Evolutionary conservation across 1,284 basidiomycete genomes (phyloP).

Genomic region (Leccinum brunneo-olivaceum): DNA sequence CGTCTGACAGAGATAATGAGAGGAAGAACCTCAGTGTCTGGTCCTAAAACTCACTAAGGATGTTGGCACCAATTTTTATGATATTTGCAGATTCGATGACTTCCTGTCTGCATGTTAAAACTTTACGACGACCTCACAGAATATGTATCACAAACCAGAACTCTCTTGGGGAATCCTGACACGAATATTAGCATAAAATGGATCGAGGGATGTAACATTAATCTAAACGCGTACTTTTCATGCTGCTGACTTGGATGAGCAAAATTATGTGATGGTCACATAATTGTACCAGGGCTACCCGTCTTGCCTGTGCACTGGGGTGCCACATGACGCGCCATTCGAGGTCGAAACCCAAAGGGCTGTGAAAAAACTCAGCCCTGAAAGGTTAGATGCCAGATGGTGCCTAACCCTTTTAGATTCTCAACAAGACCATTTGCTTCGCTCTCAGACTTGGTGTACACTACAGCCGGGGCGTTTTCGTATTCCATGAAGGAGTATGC

Average conservation of each 20-base stretch:
- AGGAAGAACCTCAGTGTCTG: not conserved
- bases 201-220: not conserved
- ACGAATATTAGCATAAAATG: not conserved
- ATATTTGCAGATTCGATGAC: slow-evolving; percentile 41
- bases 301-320: slow-evolving; percentile 28
- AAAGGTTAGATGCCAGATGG: not conserved
- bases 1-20: slow-evolving; percentile 34
- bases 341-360: slow-evolving; percentile 54
- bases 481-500: slow-evolving; percentile 39
- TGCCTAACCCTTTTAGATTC: slow-evolving; percentile 34
- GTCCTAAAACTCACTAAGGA: slow-evolving; percentile 39
- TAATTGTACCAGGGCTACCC: slow-evolving; percentile 49
- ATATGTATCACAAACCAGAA: slow-evolving; percentile 16
- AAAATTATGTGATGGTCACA: slow-evolving; percentile 42
- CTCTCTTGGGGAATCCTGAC: slow-evolving; percentile 42
- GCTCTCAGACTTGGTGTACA: slow-evolving; percentile 37
- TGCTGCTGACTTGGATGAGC: slow-evolving; percentile 50
- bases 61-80: slow-evolving; percentile 57
- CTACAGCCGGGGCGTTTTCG: slow-evolving; percentile 27
- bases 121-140: not conserved
- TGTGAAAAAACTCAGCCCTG: slow-evolving; percentile 16
- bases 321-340: slow-evolving; percentile 48
- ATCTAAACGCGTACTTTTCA: slow-evolving; percentile 37
- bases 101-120: slow-evolving; percentile 29
- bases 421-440: slow-evolving; percentile 39